These are phyloP conservation scores for Rhododendron ferrugineum DNA, from an alignment of 148 eudicot genomes.

Conservation along the genomic window DNA sequence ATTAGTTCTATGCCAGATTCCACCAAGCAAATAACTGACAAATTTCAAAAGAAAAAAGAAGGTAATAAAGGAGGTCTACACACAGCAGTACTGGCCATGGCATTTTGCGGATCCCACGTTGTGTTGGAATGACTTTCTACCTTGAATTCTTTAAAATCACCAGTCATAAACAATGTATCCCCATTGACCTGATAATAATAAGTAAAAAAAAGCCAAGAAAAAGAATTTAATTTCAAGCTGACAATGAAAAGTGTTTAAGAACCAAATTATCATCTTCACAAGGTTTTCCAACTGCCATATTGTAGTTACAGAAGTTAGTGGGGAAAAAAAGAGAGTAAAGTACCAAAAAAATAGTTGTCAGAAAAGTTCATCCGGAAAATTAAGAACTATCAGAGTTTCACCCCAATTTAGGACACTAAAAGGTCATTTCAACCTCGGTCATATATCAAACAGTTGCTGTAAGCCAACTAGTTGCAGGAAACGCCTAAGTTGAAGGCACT, in stretches of 20 bases:
- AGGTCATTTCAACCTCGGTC: neutral
- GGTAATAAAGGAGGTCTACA: slow-evolving; percentile 17
- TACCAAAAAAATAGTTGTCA: neutral
- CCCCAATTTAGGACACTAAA: neutral
- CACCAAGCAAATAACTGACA: slow-evolving; percentile 2
- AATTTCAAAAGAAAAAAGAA: neutral
- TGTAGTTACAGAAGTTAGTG: neutral
- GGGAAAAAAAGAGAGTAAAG: neutral
- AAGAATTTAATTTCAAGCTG: neutral
- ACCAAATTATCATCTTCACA: neutral
- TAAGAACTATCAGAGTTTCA: neutral
- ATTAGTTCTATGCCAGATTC: neutral
- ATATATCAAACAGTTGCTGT: neutral
- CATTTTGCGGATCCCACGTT: slow-evolving; percentile 74
- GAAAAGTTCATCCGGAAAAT: neutral
- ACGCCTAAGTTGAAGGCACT: no score
- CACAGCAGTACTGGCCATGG: slow-evolving; percentile 72
- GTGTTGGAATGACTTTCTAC: slow-evolving; percentile 44
- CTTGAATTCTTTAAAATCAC: slow-evolving; percentile 73
- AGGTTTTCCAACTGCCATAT: neutral
- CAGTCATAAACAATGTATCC: slow-evolving; percentile 64
- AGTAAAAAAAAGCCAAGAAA: neutral
- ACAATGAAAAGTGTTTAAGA: neutral
- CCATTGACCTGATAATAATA: slow-evolving; percentile 79
- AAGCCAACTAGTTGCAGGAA: neutral